phyloP scores from a whole-genome alignment of 2,329 filamentous ascomycete genomes.

The Penicillium freii region DNA sequence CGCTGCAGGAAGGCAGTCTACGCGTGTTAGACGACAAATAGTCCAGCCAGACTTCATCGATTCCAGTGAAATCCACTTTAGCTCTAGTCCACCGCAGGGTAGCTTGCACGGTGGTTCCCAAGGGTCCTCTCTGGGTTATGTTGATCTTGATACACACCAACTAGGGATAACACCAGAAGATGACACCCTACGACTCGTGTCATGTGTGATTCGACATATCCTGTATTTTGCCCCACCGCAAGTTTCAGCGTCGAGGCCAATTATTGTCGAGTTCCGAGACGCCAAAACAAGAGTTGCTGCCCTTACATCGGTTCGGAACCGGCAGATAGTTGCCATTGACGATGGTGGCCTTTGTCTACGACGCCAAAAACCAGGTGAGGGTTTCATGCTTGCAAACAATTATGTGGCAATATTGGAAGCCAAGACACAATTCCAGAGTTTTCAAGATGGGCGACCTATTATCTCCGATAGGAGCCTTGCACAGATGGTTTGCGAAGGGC shows the following conservation, averaged over 20 bases:
- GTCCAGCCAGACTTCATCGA: constrained; percentile 3
- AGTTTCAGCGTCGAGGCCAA: neutral
- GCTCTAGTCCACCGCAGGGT: constrained; percentile 5
- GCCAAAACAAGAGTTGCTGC: constrained; percentile 12
- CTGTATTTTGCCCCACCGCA: constrained; percentile 8
- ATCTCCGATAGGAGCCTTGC: no score
- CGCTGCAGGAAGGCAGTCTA: neutral
- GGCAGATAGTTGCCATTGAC: constrained; percentile 10
- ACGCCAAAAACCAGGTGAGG: neutral
- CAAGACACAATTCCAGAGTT: neutral
- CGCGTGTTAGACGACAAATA: constrained; percentile 4
- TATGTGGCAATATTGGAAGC: neutral
- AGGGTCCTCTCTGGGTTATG: constrained; percentile 5
- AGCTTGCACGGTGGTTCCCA: neutral
- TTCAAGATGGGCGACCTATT: neutral
- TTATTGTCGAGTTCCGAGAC: constrained; percentile 13
- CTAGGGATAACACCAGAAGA: constrained; percentile 1
- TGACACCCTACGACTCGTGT: constrained; percentile 12
- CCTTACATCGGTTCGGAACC: no score
- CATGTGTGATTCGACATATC: constrained; percentile 12
- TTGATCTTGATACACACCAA: constrained; percentile 7
- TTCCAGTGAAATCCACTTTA: constrained; percentile 6
- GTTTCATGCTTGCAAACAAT: neutral
- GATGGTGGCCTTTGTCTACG: constrained; percentile 10
- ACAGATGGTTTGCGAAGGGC: no score